Base-by-base conservation (phyloP, 2,329 filamentous ascomycete genomes). In the Cercospora brassicicola region DNA sequence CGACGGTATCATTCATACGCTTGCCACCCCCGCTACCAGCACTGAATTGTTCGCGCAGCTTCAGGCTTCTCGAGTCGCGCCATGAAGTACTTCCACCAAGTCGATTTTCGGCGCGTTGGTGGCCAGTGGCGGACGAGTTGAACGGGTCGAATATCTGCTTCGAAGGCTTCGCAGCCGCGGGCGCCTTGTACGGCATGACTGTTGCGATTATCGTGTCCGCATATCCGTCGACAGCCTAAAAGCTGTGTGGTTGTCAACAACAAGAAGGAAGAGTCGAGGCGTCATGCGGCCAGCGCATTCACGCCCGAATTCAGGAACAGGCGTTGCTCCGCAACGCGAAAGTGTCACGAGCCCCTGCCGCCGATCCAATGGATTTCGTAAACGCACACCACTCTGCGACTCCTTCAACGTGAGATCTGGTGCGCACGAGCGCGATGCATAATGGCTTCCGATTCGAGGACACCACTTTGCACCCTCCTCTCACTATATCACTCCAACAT, bases 111-210 rank as follows among this genome's bases (percentile, higher is more conserved):
- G 91, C 88, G 48, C 88, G 86, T 79, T 96, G 93, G 78, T 97
- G 92, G 76, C 87, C 89, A 75, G 88, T 92, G 80, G 97, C 93
- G 70, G 92, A 94, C 75, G 93, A 96, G 78, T 94, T 97, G 94
- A 94, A 97, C 80, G 97, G 90, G 60, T 76, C 75, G 69, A 76
- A 76, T 53, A 76, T 75, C 45, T 68, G 63, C 39, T 70, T 73
- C 33, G 65, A 70, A 2, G 75, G 74, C 61, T 76, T 76, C 26
- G 75, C 75, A n/a, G 73, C 75, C 31, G 62, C 39, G 1, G 72
- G 71, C 20, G 72, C 72, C 57, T 72, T 70, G 56, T 65, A 65
- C n/a, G 71, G 72, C 72, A 73, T 73, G 39, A 7, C 68, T 30
- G 33, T 10, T 31, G 31, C 1, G 33, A 9, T 39, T 62, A 51